These are phyloP conservation scores for Gnaphalium uliginosum DNA, from an alignment of 129 eudicot species.

Conservation along the genomic window DNA sequence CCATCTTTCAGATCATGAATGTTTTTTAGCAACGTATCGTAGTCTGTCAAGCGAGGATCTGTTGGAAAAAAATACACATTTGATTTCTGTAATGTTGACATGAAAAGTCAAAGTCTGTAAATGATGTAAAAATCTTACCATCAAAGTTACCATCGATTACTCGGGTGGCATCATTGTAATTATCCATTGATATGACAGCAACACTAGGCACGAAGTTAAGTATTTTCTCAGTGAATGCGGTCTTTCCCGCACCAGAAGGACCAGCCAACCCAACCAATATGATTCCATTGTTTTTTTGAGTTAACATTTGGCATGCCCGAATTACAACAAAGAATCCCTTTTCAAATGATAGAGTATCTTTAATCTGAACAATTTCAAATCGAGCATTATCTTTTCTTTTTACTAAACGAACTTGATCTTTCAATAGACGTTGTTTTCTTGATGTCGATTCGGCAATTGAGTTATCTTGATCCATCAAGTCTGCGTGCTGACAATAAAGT, in stretches of 20 bases:
- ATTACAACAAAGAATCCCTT: conserved; percentile 84
- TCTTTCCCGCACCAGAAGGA: conserved; percentile 98
- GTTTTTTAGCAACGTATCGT: conserved; percentile 82
- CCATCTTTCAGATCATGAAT: conserved; percentile 85
- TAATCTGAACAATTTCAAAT: conserved; percentile 69
- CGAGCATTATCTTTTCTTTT: conserved; percentile 71
- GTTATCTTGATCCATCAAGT: conserved; percentile 51
- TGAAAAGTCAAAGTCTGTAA: background rate
- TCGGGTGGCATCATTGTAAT: conserved; percentile 82
- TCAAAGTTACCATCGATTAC: conserved; percentile 88
- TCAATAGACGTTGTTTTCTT: conserved; percentile 65
- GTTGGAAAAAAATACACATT: conserved; percentile 17
- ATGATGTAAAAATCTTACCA: conserved; percentile 45
- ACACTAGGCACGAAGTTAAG: conserved; percentile 84
- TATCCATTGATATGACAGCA: conserved; percentile 95
- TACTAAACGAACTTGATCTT: conserved; percentile 76
- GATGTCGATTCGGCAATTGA: conserved; percentile 40
- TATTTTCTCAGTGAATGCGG: conserved; percentile 79
- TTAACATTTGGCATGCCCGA: conserved; percentile 84
- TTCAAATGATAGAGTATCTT: conserved; percentile 71
- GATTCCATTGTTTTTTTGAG: conserved; percentile 79
- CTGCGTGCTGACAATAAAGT: conserved; percentile 10
- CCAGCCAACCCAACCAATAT: conserved; percentile 82
- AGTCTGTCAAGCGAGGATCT: conserved; percentile 99
- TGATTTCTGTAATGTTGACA: background rate